Percentiles rank a stretch among this genome's conserved stretches.
Conservation (phyloP, 2,329 filamentous ascomycete species). For the Paecilomyces variotii region DNA sequence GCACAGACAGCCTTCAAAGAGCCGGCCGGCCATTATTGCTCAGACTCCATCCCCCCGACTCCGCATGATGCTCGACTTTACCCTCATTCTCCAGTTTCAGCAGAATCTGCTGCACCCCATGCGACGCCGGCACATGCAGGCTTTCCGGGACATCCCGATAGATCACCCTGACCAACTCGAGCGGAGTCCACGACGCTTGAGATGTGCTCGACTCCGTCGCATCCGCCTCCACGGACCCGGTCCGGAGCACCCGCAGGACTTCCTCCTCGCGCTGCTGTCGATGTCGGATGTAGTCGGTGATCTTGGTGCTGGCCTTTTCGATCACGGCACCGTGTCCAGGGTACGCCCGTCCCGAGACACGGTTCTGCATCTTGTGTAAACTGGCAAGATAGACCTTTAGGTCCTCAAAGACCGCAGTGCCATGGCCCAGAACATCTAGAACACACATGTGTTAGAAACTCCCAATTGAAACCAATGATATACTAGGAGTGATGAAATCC, state of each 20-base stretch:
- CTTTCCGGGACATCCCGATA: constrained; percentile 71
- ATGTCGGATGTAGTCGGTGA: constrained; percentile 77
- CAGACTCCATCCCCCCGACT: constrained; percentile 22
- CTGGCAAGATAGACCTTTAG: constrained; percentile 60
- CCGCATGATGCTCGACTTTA: constrained; percentile 43
- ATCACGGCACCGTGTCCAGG: constrained; percentile 82
- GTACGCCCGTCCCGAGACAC: constrained; percentile 61
- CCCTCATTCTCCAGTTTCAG: constrained; percentile 70
- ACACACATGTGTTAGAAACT: neutral
- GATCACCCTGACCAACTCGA: constrained; percentile 81
- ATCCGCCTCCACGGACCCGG: constrained; percentile 25
- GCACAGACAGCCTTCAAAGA: neutral
- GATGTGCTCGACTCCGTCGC: constrained; percentile 25
- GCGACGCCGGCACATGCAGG: constrained; percentile 67
- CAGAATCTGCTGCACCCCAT: constrained; percentile 70
- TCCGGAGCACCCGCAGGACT: constrained; percentile 57
- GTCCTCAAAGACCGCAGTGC: constrained; percentile 78
- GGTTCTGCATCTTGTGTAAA: constrained; percentile 58
- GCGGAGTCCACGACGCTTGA: constrained; percentile 52
- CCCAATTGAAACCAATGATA: neutral
- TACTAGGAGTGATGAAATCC: neutral
- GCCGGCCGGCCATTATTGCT: constrained; percentile 2
- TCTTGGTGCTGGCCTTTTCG: constrained; percentile 60
- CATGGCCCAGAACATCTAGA: constrained; percentile 68
- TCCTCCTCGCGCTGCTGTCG: constrained; percentile 71